Evolutionary conservation across 2,329 filamentous ascomycete genomes (phyloP).

Genomic region (Penicillium sp.): DNA sequence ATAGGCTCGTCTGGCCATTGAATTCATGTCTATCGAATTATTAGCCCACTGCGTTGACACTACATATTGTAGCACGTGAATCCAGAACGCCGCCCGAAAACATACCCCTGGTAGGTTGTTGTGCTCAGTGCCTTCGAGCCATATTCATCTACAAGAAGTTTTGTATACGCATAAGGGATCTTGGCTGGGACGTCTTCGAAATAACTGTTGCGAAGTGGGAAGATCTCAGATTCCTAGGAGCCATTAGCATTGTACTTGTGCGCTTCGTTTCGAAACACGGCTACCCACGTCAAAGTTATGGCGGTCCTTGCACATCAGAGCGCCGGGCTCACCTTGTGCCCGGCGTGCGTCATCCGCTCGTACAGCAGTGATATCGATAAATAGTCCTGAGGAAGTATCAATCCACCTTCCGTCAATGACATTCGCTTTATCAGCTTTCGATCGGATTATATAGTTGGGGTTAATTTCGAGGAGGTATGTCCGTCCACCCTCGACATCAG

Average conservation of each 20-base stretch:
- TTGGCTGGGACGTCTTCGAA: constrained; percentile 61
- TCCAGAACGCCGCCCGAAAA: not conserved
- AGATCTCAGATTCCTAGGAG: constrained; percentile 55
- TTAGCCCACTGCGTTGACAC: not conserved
- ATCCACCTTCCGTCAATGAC: constrained; percentile 67
- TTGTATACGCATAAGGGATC: constrained; percentile 62
- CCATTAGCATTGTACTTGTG: constrained; percentile 10
- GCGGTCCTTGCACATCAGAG: constrained; percentile 62
- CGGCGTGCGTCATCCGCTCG: constrained; percentile 51
- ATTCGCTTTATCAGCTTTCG: constrained; percentile 55
- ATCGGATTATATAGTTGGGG: constrained; percentile 56
- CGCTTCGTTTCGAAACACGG: not conserved
- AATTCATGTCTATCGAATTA: constrained; percentile 37
- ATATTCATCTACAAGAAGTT: constrained; percentile 61
- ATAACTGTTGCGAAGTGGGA: constrained; percentile 58
- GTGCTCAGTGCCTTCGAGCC: constrained; percentile 54
- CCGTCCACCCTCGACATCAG: constrained; percentile 38
- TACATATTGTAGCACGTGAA: not conserved
- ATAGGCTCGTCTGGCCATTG: constrained; percentile 36
- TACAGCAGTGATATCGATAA: constrained; percentile 66
- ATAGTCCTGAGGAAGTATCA: constrained; percentile 62
- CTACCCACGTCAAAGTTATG: constrained; percentile 55
- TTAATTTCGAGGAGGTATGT: constrained; percentile 65
- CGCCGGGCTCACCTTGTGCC: constrained; percentile 43
- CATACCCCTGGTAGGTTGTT: constrained; percentile 50